phyloP scores from a whole-genome alignment of 371 early-diverging fungal species.

The Mucor piriformis region DNA sequence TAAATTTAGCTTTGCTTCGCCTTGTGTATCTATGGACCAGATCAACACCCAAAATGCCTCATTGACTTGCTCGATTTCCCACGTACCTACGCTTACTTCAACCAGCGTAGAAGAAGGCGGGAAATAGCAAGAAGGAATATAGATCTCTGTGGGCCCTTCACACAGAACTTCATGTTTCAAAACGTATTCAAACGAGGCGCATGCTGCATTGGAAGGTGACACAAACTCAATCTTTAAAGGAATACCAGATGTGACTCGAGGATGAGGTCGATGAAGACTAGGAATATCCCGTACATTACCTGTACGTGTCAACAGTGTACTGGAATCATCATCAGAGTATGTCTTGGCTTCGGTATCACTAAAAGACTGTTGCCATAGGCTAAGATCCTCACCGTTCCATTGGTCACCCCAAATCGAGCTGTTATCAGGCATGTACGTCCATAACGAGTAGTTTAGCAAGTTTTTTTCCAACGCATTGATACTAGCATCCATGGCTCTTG shows the following conservation, averaged over 20 bases:
- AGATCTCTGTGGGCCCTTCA: conserved; percentile 23
- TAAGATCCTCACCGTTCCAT: conserved; percentile 79
- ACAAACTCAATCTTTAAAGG: conserved; percentile 32
- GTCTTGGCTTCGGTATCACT: too few relatives aligned
- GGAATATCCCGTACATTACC: conserved; percentile 33
- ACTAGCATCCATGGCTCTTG: conserved; percentile 72
- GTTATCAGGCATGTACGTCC: conserved; percentile 73
- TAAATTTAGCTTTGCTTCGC: conserved; percentile 12
- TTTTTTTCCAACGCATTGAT: conserved; percentile 67
- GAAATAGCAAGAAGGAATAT: conserved; percentile 24
- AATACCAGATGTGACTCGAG: conserved; percentile 33
- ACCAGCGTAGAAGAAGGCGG: conserved; percentile 16
- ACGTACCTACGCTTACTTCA: conserved; percentile 4
- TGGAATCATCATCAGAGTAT: too few relatives aligned
- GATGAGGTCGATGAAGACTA: conserved; percentile 44
- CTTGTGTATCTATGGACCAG: conserved; percentile 18
- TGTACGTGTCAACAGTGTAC: not conserved
- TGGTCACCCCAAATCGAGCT: conserved; percentile 62
- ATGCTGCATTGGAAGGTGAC: conserved; percentile 30
- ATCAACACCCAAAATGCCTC: conserved; percentile 20
- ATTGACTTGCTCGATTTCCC: not conserved
- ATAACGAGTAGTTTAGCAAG: conserved; percentile 64
- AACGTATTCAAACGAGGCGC: conserved; percentile 28
- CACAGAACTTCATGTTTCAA: not conserved
- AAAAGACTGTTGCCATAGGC: conserved; percentile 39